phyloP scores from a whole-genome alignment of 202 grass and related monocot species.

The Bolboschoenoplectus hybrid region DNA sequence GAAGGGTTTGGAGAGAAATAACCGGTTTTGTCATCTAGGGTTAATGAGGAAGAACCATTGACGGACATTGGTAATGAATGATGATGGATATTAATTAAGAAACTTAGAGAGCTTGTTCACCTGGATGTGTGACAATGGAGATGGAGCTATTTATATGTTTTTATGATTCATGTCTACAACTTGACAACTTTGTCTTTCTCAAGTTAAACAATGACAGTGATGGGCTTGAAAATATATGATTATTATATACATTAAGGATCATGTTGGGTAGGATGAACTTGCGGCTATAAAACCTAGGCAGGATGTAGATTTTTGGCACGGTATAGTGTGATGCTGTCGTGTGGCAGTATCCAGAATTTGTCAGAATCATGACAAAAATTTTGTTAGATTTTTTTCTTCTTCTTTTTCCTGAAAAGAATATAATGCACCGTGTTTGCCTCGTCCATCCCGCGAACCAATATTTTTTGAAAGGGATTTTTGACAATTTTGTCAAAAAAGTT shows the following conservation, averaged over 20 bases:
- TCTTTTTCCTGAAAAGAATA: background rate
- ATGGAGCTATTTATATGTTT: conserved; percentile 3
- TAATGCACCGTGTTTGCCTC: background rate
- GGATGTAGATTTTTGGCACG: background rate
- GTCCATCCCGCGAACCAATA: background rate
- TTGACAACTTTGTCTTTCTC: background rate
- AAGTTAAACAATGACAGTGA: conserved; percentile 23
- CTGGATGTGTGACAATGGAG: background rate
- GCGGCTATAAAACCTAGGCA: conserved; percentile 10
- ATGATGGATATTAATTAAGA: background rate
- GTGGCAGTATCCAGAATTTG: background rate
- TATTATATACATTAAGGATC: conserved; percentile 16
- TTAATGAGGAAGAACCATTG: background rate
- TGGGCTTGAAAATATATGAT: background rate
- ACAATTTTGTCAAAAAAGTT: too few relatives aligned
- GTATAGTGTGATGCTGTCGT: conserved; percentile 2
- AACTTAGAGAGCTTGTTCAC: background rate
- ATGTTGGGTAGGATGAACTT: conserved; percentile 10
- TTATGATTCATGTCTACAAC: background rate
- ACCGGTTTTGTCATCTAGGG: background rate
- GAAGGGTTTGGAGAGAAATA: conserved; percentile 34
- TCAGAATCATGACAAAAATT: background rate
- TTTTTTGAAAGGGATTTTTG: too few relatives aligned
- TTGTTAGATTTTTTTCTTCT: background rate
- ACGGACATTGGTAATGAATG: conserved; percentile 24